Evolutionary conservation across 176 grass and related monocot species (phyloP).

Genomic region (Triticum dicoccoides): DNA sequence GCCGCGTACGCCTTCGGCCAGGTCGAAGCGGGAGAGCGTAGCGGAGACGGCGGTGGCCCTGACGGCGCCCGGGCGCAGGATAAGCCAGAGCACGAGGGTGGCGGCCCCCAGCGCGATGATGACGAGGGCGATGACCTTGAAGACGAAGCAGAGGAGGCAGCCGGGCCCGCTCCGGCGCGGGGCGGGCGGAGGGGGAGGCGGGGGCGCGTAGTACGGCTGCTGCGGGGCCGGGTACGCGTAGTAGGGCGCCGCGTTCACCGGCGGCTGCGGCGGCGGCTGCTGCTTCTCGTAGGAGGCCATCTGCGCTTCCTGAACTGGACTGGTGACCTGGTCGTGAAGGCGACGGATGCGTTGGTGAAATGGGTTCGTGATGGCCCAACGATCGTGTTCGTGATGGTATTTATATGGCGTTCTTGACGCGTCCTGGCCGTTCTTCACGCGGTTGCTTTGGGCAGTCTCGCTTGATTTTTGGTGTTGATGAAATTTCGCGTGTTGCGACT

Average conservation of each 20-base stretch:
- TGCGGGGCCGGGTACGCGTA: slow-evolving; percentile 53
- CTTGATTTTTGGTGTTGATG: background rate
- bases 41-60: slow-evolving; percentile 51
- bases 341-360: background rate
- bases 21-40: slow-evolving; percentile 52
- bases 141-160: slow-evolving; percentile 36
- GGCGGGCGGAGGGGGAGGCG: background rate
- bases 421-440: background rate
- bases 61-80: slow-evolving; percentile 42
- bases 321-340: background rate
- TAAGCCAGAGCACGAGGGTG: slow-evolving; percentile 48
- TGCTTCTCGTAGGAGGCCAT: slow-evolving; percentile 44
- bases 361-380: background rate
- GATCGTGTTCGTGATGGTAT: background rate
- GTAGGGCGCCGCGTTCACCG: slow-evolving; percentile 35
- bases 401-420: slow-evolving; percentile 35
- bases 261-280: slow-evolving; percentile 28
- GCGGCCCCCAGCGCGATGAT: slow-evolving; percentile 34
- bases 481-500: background rate
- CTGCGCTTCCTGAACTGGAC: background rate
- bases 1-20: background rate
- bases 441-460: background rate
- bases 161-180: background rate
- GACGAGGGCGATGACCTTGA: slow-evolving; percentile 30
- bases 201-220: slow-evolving; percentile 29